Evolutionary conservation across 2,329 filamentous ascomycete genomes (phyloP).

Genomic region (Amauroascus verrucosus): DNA sequence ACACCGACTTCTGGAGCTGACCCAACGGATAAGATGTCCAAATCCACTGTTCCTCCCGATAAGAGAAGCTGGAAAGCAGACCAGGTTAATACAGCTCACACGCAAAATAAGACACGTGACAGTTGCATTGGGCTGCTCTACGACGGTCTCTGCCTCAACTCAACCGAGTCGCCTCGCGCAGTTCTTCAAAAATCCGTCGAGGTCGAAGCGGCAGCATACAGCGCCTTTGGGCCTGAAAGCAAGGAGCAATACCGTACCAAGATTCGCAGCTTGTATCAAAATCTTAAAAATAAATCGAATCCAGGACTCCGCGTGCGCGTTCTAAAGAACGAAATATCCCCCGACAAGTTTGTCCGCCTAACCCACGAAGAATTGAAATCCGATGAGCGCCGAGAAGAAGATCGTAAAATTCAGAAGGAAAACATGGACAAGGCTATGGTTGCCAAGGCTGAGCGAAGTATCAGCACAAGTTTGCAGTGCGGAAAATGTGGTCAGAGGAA

Average conservation of each 20-base stretch:
- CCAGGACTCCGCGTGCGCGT: constrained; percentile 64
- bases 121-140: constrained; percentile 85
- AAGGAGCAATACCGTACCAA: constrained; percentile 70
- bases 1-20: constrained; percentile 41
- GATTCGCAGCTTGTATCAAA: constrained; percentile 85
- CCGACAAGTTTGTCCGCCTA: constrained; percentile 74
- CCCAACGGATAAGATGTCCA: constrained; percentile 42
- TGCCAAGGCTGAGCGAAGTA: constrained; percentile 79
- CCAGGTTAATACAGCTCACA: constrained; percentile 65
- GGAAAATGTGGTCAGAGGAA: constrained; percentile 86
- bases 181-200: constrained; percentile 58
- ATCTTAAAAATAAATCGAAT: constrained; percentile 89
- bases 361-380: constrained; percentile 84
- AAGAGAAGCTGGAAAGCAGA: constrained; percentile 78
- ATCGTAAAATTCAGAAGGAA: constrained; percentile 68
- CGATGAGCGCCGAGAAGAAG: constrained; percentile 64
- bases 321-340: constrained; percentile 59
- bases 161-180: constrained; percentile 47
- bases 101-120: constrained; percentile 63
- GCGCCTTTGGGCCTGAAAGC: constrained; percentile 58
- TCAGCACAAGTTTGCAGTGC: constrained; percentile 79
- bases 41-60: constrained; percentile 51
- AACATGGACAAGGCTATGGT: constrained; percentile 98
- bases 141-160: constrained; percentile 73
- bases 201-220: constrained; percentile 68